Evolutionary conservation across 176 grass and related monocot genomes (phyloP), one percentile per base, ranked within the genome.

Genomic region (Eremochloa ophiuroides): DNA sequence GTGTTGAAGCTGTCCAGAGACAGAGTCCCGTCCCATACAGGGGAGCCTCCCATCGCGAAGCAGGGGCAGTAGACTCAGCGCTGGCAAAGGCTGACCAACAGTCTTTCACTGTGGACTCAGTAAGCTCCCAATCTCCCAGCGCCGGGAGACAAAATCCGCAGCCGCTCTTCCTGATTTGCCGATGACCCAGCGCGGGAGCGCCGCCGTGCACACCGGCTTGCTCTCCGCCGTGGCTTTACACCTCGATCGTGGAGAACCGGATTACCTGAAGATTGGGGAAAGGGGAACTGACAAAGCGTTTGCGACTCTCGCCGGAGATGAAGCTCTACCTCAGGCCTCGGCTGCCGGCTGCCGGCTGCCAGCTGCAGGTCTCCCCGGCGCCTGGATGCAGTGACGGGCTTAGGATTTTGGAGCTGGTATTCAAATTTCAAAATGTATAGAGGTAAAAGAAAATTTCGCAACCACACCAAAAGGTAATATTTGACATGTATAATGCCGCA

Each of bases 1-100:
- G 79, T 38, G 75, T 58, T 77, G 79, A 99, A 99, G 2, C 82
- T 85, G 63, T 71, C 76, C 20, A 41, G 74, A 1, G 93, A 85
- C 31, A 93, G 75, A 26, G 84, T 89, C 51, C 91, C 88, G 11
- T 88, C 78, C 88, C 82, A 83, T 1, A 63, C 67, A 15, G 76
- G 30, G 74, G 74, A 44, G 59, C 76, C 68, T 66, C 51, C 83
- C 93, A 99, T 93, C 10, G 73, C 62, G 15, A 9, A 56, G 42
- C 70, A 74, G 80, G 39, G 62, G 29, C 3, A 59, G 29, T 1
- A 59, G 23, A 59, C 9, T 10, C 53, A 58, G 53, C 22, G 9
- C n/a, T 22, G n/a, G 53, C 53, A 25, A 58, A 25, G 51, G 51
- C 51, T 7, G 20, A 10, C 51, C 51, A 55, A 20, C 51, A 55